phyloP scores from a whole-genome alignment of 2,329 filamentous ascomycete species.

The Zasmidium citrigriseum region DNA sequence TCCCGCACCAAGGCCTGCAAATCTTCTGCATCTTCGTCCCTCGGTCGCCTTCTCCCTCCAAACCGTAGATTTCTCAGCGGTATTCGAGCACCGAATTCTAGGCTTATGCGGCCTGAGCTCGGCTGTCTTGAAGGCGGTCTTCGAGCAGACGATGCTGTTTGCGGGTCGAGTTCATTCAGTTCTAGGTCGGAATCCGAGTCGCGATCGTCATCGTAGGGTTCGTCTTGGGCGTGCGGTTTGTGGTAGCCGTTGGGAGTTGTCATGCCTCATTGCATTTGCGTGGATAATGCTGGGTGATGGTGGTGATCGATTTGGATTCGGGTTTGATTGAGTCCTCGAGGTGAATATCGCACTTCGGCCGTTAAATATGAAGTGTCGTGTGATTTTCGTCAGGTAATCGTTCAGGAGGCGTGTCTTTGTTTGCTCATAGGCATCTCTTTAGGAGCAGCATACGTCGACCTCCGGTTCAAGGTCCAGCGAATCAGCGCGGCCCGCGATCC shows the following conservation, averaged over 20 bases:
- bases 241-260: slow-evolving; percentile 48
- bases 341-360: not conserved
- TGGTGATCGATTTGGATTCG: not conserved
- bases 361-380: not conserved
- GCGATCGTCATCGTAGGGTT: slow-evolving; percentile 43
- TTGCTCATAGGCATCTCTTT: not conserved
- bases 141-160: slow-evolving; percentile 26
- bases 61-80: slow-evolving; percentile 65
- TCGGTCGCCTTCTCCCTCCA: slow-evolving; percentile 44
- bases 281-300: not conserved
- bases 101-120: slow-evolving; percentile 25
- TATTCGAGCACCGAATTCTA: slow-evolving; percentile 58
- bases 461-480: no score
- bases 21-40: slow-evolving; percentile 64
- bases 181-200: slow-evolving; percentile 79
- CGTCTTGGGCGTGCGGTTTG: slow-evolving; percentile 64
- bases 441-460: no score
- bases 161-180: slow-evolving; percentile 75
- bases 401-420: not conserved
- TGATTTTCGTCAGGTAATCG: not conserved
- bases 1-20: slow-evolving; percentile 61
- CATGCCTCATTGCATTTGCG: slow-evolving; percentile 44
- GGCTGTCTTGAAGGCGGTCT: slow-evolving; percentile 13
- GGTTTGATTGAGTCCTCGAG: not conserved
- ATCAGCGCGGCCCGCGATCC: no score